Evolutionary conservation across 2,329 filamentous ascomycete genomes (phyloP).

Genomic region (Ploettnerulaceae sp.): DNA sequence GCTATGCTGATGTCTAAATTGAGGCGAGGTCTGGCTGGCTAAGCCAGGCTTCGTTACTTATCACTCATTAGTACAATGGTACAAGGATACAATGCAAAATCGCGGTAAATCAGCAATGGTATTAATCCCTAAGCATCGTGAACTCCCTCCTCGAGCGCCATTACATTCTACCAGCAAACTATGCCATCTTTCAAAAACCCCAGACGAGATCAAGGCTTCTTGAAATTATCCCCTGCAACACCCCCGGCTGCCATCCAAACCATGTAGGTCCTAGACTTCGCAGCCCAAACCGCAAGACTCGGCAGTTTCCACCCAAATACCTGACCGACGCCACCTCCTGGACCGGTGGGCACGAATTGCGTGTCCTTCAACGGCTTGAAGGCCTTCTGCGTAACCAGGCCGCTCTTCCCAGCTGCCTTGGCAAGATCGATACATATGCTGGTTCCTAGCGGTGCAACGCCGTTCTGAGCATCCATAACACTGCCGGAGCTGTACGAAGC

Average conservation of each 20-base stretch:
- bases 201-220: conserved; percentile 8
- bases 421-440: conserved; percentile 45
- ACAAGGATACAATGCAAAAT: too few species aligned
- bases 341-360: conserved; percentile 38
- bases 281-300: conserved; percentile 35
- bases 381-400: conserved; percentile 12
- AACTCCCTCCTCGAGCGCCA: too few species aligned
- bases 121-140: too few species aligned
- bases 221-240: conserved; percentile 10
- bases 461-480: conserved; percentile 37
- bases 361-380: conserved; percentile 35
- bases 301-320: conserved; percentile 37
- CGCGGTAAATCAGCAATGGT: too few species aligned
- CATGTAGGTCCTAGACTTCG: conserved; percentile 37
- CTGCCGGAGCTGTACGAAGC: conserved; percentile 39
- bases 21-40: too few species aligned
- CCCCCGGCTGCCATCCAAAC: conserved; percentile 25
- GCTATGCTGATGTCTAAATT: too few species aligned
- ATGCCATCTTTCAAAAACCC: neutral
- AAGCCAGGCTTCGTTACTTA: too few species aligned
- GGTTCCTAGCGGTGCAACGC: conserved; percentile 37
- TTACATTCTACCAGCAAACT: neutral
- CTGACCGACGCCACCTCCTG: conserved; percentile 36
- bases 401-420: conserved; percentile 2
- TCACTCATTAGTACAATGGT: too few species aligned